Conservation (phyloP, 352 stramenopile species). For the Aphanomyces stellatus region DNA sequence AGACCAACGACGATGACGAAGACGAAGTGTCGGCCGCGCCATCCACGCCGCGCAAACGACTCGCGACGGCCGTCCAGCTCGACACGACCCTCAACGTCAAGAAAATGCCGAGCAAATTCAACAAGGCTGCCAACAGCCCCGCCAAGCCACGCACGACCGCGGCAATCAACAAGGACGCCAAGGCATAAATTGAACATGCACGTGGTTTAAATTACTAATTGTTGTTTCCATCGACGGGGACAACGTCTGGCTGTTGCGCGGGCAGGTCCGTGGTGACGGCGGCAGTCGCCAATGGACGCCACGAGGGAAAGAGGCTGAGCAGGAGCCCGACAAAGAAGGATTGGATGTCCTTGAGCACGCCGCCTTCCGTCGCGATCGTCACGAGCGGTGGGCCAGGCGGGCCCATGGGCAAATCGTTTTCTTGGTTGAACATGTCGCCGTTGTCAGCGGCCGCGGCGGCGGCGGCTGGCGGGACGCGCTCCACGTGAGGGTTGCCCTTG, state of each 20-base stretch:
- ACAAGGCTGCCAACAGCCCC: not conserved
- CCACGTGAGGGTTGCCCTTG: conserved; percentile 26
- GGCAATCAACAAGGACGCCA: not conserved
- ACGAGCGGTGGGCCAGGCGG: conserved; percentile 38
- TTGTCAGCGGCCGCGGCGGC: conserved; percentile 16
- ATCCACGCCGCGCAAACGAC: conserved; percentile 14
- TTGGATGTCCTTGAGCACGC: conserved; percentile 62
- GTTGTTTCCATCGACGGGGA: too few species aligned
- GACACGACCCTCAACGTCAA: conserved; percentile 13
- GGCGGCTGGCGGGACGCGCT: conserved; percentile 16
- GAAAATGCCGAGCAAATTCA: not conserved
- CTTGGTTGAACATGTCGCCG: conserved; percentile 18
- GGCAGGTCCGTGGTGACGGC: too few species aligned
- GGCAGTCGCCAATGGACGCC: conserved; percentile 45
- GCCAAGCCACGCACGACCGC: not conserved
- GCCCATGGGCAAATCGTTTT: conserved; percentile 23
- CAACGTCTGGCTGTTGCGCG: too few species aligned
- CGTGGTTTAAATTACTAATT: not conserved
- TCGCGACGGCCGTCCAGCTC: conserved; percentile 5
- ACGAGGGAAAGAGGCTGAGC: conserved; percentile 67
- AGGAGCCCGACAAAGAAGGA: conserved; percentile 70
- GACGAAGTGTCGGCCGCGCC: not conserved
- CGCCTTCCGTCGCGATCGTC: conserved; percentile 62
- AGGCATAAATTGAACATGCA: not conserved
- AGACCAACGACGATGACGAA: conserved; percentile 18